Evolutionary conservation across 441 rosid species (phyloP), one percentile per base, ranked within the genome.

Genomic region (Cnidoscolus chayamansa): DNA sequence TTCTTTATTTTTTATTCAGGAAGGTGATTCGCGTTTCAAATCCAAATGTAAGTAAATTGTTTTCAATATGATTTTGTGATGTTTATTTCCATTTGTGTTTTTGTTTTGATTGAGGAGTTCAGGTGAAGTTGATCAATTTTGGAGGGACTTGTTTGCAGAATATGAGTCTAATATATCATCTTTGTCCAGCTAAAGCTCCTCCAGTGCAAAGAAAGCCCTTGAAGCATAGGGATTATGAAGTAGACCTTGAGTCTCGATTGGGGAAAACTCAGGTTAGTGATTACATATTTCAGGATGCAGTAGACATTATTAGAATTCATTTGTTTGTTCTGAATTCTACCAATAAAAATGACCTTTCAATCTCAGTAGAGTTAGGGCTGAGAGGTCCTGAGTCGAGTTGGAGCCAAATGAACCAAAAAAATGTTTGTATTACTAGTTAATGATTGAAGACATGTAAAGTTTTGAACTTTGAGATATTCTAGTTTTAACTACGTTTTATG

Each of bases 201-300:
- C 97, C 93, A 1, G 98, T 95, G 76, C 99, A 90, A 77, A 89
- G 99, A 86, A 90, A 93, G 56, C 99, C 98, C 4, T 83, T 96
- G 84, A 91, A 96, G 88, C 99, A 96, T 77, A 87, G 45, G 45
- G 98, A 96, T 81, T 91, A 89, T 80, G 88, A 91, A 80, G 99
- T 93, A 6, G 98, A 93, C 83, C 91, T 93, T 10, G 97, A 91
- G 69, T 93, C 97, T 81, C 97, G 99, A 53, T 66, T 93, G 70
- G 99, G 98, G 37, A 95, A 95, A 80, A 95, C 99, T 37, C 98
- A 93, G 93, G 97, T 85, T 10, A 49, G 74, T 75, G 60, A 40
- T 5, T 40, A 40, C 7, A 40, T 40, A 40, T 40, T 40, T 4
- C 45, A 40, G 45, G 6, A 40, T 40, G 45, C 6, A 40, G 7